Evolutionary conservation across 352 stramenopile species (phyloP).

Genomic region (Phytophthora melonis): DNA sequence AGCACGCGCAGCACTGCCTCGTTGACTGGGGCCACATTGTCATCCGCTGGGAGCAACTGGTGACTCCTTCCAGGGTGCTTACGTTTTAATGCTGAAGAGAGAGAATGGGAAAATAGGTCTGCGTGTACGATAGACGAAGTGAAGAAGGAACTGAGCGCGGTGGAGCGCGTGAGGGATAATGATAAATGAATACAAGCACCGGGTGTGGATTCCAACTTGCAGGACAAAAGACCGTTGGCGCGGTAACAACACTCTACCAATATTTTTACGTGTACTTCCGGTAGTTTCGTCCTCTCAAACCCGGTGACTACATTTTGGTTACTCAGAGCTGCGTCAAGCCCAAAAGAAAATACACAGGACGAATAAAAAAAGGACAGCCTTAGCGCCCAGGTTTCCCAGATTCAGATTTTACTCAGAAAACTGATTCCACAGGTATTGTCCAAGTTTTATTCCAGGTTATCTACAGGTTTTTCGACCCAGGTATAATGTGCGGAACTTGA

Average conservation of each 20-base stretch:
- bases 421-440: slow-evolving; percentile 1
- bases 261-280: too few species aligned
- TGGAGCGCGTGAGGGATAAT: not conserved
- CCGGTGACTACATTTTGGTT: too few species aligned
- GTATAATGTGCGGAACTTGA: slow-evolving; percentile 3
- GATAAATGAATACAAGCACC: not conserved
- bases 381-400: slow-evolving; percentile 7
- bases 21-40: slow-evolving; percentile 64
- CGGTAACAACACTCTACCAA: too few species aligned
- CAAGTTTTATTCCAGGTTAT: slow-evolving; percentile 6
- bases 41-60: slow-evolving; percentile 68
- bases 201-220: not conserved
- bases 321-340: too few species aligned
- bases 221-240: too few species aligned
- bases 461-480: not conserved
- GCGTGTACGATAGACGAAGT: slow-evolving; percentile 26
- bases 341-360: too few species aligned
- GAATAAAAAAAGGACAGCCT: too few species aligned
- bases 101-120: not conserved
- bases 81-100: slow-evolving; percentile 14
- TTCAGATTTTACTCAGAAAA: slow-evolving; percentile 9
- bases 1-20: slow-evolving; percentile 60
- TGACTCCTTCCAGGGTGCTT: slow-evolving; percentile 57
- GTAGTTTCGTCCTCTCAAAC: not conserved
- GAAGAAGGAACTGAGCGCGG: not conserved